Base-by-base conservation (phyloP, 352 stramenopile genomes). In the Phytopythium sindhum region DNA sequence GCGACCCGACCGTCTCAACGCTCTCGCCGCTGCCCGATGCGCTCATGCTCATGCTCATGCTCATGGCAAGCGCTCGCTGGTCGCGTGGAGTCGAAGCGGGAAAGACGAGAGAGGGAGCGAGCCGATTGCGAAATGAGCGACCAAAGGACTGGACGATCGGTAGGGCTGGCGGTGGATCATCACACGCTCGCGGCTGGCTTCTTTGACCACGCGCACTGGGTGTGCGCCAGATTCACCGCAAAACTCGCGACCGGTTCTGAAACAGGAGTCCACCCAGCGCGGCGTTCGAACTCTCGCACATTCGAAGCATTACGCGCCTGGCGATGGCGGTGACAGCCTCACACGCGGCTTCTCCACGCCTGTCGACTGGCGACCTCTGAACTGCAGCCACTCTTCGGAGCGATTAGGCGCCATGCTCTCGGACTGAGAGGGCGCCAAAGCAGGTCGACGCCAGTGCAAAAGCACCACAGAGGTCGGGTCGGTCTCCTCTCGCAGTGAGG, bases 1-100 rank as follows among this genome's bases (percentile, higher is more conserved):
- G 61, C 24, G 66, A 71, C 26, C 60, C 63, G 56, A 79, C 68
- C 57, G 68, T 60, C 24, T 39, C 41, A 33, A 28, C n/a, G 4
- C 0, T 24, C 24, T 53, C 47, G 47, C 47, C 47, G 24, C 47
- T 53, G 8, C 47, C 47, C 6, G 47, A 53, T 24, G 23, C 12
- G 24, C 47, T 53, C 47, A 35, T 15, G 24, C 47, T 53, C 47
- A 53, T 53, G 47, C n/a, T 52, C 21, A 44, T 44, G 37, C 37
- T 44, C 37, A 44, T 44, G 37, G 37, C 19, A 14, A 17, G 37
- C 14, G 37, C 37, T 44, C 8, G 12, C 9, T 15, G 12, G 19
- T 9, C 5, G 2, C 6, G 35, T 41, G 7, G 35, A 14, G 37
- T 44, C 37, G 37, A 44, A 44, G 37, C 37, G 37, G 37, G 19